Evolutionary conservation across 306 rosid species (phyloP).

Genomic region (Vicia sativa): DNA sequence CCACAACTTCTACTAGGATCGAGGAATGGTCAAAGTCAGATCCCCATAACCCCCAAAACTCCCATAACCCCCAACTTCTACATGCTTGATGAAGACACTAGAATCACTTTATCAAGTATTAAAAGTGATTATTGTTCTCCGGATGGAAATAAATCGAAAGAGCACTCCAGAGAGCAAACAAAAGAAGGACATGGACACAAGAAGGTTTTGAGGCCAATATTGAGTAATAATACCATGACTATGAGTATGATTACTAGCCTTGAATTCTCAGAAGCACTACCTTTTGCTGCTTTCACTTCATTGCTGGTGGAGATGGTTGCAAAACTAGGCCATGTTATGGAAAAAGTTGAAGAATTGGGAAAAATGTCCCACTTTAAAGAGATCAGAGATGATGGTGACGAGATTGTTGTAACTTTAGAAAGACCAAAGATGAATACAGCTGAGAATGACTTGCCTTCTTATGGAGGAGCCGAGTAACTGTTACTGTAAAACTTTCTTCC

Average conservation of each 20-base stretch:
- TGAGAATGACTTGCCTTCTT: conserved; percentile 42
- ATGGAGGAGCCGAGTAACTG: conserved; percentile 48
- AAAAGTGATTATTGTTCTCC: conserved; percentile 55
- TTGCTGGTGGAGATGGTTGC: conserved; percentile 81
- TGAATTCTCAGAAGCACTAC: conserved; percentile 84
- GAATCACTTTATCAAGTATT: conserved; percentile 48
- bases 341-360: conserved; percentile 71
- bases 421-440: conserved; percentile 35
- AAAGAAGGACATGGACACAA: conserved; percentile 47
- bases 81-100: conserved; percentile 40
- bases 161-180: conserved; percentile 23
- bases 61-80: conserved; percentile 44
- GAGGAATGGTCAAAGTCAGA: conserved; percentile 42
- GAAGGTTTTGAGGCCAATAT: conserved; percentile 65
- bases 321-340: conserved; percentile 71
- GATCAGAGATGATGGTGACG: conserved; percentile 50
- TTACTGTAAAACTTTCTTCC: neutral
- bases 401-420: conserved; percentile 58
- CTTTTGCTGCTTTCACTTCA: conserved; percentile 85
- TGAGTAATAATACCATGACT: conserved; percentile 59
- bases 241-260: conserved; percentile 66
- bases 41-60: conserved; percentile 44
- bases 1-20: conserved; percentile 76
- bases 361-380: conserved; percentile 65
- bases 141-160: conserved; percentile 46